These are phyloP conservation scores for Penicillium salamii DNA, from an alignment of 495 filamentous ascomycete species.

Conservation along the genomic window DNA sequence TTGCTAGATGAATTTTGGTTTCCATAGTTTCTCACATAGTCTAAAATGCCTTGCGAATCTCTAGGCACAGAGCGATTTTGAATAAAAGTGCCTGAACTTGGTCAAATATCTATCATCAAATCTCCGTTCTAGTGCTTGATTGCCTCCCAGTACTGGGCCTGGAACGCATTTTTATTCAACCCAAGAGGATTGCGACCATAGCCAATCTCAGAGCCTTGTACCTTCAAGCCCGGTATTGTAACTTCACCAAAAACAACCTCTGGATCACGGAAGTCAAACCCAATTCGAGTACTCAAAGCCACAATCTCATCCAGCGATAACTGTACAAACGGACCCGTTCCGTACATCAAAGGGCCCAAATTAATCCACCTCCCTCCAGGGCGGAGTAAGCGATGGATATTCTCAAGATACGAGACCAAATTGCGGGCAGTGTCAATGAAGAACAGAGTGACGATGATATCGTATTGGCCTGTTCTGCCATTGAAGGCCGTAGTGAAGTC, in stretches of 20 bases:
- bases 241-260: constrained; percentile 9
- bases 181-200: constrained; percentile 20
- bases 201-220: constrained; percentile 15
- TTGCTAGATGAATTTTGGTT: no score
- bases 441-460: constrained; percentile 46
- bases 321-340: constrained; percentile 23
- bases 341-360: constrained; percentile 38
- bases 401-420: constrained; percentile 41
- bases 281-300: constrained; percentile 9
- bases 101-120: no score
- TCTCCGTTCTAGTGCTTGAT: neutral
- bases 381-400: constrained; percentile 34
- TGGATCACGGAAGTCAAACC: constrained; percentile 16
- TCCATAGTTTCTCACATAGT: no score
- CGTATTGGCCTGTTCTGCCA: constrained; percentile 20
- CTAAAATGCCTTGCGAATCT: no score
- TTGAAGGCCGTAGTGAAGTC: constrained; percentile 37
- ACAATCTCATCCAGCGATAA: constrained; percentile 25
- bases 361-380: constrained; percentile 47
- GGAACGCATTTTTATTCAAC: constrained; percentile 26
- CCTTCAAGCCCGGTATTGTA: constrained; percentile 2
- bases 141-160: constrained; percentile 25
- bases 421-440: constrained; percentile 52
- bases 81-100: no score
- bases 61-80: no score